Percentiles rank a stretch among this genome's conserved stretches.
Conservation (phyloP, 1,139 yeast species). For the Meyerozyma sp. region DNA sequence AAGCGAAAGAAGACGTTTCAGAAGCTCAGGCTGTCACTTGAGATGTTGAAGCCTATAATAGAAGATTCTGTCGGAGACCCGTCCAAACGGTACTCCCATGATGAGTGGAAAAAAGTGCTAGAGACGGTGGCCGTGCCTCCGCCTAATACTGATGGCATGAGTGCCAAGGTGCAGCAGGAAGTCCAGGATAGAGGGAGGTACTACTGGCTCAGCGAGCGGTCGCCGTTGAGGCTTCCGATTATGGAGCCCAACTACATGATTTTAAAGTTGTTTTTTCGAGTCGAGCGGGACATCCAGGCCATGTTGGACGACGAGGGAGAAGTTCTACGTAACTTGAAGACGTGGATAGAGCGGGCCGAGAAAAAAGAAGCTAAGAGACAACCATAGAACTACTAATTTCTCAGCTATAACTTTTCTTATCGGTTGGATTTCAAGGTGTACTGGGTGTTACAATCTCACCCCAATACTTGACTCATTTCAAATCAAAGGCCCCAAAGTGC, state of each 20-base stretch:
- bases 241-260: conserved; percentile 62
- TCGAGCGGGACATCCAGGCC: conserved; percentile 17
- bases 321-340: background rate
- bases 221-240: conserved; percentile 65
- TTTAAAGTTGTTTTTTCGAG: conserved; percentile 31
- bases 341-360: background rate
- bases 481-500: too few relatives aligned
- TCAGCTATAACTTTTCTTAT: too few relatives aligned
- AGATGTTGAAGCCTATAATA: conserved; percentile 22
- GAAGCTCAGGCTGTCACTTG: conserved; percentile 15
- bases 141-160: conserved; percentile 2
- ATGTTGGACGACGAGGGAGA: conserved; percentile 1
- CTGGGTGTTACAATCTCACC: too few relatives aligned
- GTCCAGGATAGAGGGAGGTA: conserved; percentile 12
- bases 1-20: conserved; percentile 8
- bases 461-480: too few relatives aligned
- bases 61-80: conserved; percentile 30
- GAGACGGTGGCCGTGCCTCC: conserved; percentile 8
- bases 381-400: too few relatives aligned
- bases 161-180: conserved; percentile 1
- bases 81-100: conserved; percentile 23
- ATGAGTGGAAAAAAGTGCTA: conserved; percentile 27
- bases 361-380: conserved; percentile 2
- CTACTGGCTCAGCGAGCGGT: conserved; percentile 53
- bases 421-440: too few relatives aligned